phyloP scores from a whole-genome alignment of 106 monocot species.

The Triglochin maritima region DNA sequence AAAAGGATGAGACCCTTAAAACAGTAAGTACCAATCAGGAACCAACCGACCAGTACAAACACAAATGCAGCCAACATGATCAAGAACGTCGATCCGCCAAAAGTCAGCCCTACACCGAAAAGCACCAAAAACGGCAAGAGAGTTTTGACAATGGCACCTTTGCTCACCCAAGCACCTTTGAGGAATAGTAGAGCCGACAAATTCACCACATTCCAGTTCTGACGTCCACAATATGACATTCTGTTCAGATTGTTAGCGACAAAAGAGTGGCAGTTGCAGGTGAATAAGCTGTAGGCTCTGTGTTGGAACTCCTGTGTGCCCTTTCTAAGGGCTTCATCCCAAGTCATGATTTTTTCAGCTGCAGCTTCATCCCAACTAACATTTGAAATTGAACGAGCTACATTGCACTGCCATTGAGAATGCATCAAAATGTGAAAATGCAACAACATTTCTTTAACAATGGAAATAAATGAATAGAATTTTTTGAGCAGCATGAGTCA shows the following conservation, averaged over 20 bases:
- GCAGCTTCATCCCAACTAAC: not conserved
- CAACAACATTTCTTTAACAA: too few relatives aligned
- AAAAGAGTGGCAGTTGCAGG: conserved; percentile 96
- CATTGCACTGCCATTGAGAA: too few relatives aligned
- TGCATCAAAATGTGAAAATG: too few relatives aligned
- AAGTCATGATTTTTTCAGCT: conserved; percentile 16
- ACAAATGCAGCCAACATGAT: conserved; percentile 25
- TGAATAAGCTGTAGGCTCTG: conserved; percentile 66
- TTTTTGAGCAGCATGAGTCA: too few relatives aligned
- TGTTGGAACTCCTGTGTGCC: conserved; percentile 84
- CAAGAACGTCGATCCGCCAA: conserved; percentile 47
- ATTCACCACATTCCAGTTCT: conserved; percentile 79
- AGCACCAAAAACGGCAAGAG: conserved; percentile 43
- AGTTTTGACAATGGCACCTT: conserved; percentile 35
- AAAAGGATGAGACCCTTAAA: conserved; percentile 50
- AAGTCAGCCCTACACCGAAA: conserved; percentile 31
- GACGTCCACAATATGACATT: conserved; percentile 35
- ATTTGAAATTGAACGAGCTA: not conserved
- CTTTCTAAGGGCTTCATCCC: conserved; percentile 70
- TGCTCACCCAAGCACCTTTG: conserved; percentile 58
- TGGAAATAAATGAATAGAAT: too few relatives aligned
- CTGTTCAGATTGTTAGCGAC: conserved; percentile 72
- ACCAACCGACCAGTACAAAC: conserved; percentile 57
- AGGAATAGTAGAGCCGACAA: conserved; percentile 55
- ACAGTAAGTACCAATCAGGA: conserved; percentile 71